Conservation (phyloP, 148 eudicot genomes). For the Spergularia marina region DNA sequence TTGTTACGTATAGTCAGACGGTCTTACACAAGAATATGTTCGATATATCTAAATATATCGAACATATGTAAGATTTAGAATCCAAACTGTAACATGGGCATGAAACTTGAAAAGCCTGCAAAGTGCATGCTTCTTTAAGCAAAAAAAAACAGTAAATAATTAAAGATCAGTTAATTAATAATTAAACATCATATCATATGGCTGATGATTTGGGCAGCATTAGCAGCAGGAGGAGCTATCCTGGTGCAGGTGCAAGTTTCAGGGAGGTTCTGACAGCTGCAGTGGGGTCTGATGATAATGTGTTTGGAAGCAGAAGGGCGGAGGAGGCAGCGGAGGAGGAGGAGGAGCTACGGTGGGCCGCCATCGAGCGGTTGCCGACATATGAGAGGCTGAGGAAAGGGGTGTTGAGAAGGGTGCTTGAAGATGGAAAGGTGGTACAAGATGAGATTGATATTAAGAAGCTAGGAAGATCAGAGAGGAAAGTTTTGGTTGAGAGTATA, state of each 20-base stretch:
- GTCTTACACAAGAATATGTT: too few species aligned
- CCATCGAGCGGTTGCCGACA: slow-evolving; percentile 62
- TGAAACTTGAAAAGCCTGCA: slow-evolving; percentile 15
- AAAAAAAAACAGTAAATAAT: background rate
- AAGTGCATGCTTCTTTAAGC: background rate
- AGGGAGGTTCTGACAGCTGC: slow-evolving; percentile 23
- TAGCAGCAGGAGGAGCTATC: slow-evolving; percentile 24
- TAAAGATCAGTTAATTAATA: background rate
- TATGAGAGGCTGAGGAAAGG: slow-evolving; percentile 57
- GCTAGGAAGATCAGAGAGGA: slow-evolving; percentile 39
- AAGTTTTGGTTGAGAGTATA: slow-evolving; percentile 41
- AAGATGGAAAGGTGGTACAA: slow-evolving; percentile 37
- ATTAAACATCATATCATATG: background rate
- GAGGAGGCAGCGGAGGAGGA: slow-evolving; percentile 38
- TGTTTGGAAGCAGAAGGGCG: slow-evolving; percentile 26
- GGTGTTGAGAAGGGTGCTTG: slow-evolving; percentile 38
- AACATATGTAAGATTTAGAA: too few species aligned
- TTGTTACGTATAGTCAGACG: too few species aligned
- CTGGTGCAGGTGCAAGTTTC: slow-evolving; percentile 24
- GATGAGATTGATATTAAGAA: slow-evolving; percentile 43
- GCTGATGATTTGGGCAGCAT: slow-evolving; percentile 18
- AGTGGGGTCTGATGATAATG: slow-evolving; percentile 17
- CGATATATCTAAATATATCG: too few species aligned
- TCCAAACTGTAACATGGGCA: background rate
- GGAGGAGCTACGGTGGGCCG: slow-evolving; percentile 67